A percentile compares a stretch with the other conserved stretches of the same genome.
These are phyloP conservation scores for Vitis riparia DNA, from an alignment of 164 flowering plant species.

Conservation along the genomic window DNA sequence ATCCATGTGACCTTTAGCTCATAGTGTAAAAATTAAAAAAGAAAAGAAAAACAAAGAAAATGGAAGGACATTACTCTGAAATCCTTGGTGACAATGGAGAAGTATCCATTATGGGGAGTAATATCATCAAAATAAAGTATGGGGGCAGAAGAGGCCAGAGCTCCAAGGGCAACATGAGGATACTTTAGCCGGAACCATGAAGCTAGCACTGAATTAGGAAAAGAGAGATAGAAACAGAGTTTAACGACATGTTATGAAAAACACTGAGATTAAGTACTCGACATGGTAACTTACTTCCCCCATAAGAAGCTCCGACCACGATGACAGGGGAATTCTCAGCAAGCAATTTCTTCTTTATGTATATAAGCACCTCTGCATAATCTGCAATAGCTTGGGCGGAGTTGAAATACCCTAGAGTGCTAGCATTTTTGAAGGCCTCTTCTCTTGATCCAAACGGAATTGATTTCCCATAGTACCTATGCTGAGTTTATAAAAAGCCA, in stretches of 20 bases:
- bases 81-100: slow-evolving; percentile 31
- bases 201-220: slow-evolving; percentile 29
- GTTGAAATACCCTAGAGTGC: slow-evolving; percentile 28
- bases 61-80: slow-evolving; percentile 17
- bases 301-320: slow-evolving; percentile 41
- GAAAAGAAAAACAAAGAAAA: background rate
- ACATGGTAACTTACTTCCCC: slow-evolving; percentile 32
- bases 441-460: slow-evolving; percentile 26
- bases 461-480: slow-evolving; percentile 34
- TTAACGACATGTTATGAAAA: too few species aligned
- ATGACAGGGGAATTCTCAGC: slow-evolving; percentile 26
- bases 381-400: slow-evolving; percentile 43
- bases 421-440: slow-evolving; percentile 16
- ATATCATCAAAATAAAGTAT: slow-evolving; percentile 28
- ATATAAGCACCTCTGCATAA: slow-evolving; percentile 29
- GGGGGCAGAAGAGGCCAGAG: slow-evolving; percentile 46
- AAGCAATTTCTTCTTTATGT: slow-evolving; percentile 14
- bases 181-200: slow-evolving; percentile 45
- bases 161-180: slow-evolving; percentile 39
- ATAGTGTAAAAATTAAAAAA: background rate
- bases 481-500: slow-evolving; percentile 9
- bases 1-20: background rate
- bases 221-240: background rate
- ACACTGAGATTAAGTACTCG: background rate
- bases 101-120: slow-evolving; percentile 30